These are phyloP conservation scores for Polytolypa hystricis DNA, from an alignment of 2,329 filamentous ascomycete species.

Conservation along the genomic window DNA sequence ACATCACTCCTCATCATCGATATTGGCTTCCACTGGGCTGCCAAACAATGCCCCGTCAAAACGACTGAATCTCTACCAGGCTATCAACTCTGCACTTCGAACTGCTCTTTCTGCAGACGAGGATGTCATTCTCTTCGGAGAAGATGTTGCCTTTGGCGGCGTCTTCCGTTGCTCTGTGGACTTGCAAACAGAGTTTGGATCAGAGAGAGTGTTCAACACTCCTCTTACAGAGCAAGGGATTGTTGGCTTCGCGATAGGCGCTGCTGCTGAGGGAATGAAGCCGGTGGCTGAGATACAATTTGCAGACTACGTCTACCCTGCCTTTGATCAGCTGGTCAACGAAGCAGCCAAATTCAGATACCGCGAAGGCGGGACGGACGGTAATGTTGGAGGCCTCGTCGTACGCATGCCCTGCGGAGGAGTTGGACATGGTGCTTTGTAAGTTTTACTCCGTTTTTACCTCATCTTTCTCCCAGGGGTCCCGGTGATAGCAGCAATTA, in stretches of 20 bases:
- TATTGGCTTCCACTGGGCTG: constrained; percentile 62
- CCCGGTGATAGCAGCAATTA: neutral
- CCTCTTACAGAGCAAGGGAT: constrained; percentile 91
- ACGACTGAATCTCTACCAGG: constrained; percentile 86
- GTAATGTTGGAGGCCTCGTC: constrained; percentile 65
- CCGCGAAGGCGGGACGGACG: constrained; percentile 54
- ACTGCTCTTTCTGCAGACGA: constrained; percentile 75
- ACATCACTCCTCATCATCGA: constrained; percentile 63
- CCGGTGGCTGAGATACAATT: constrained; percentile 94
- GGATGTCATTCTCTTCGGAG: constrained; percentile 81
- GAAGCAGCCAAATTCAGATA: constrained; percentile 84
- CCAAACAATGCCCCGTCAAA: constrained; percentile 62
- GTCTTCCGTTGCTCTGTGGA: constrained; percentile 94
- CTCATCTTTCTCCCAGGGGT: neutral
- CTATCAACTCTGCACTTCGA: constrained; percentile 80
- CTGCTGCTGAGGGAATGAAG: constrained; percentile 81
- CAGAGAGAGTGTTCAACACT: constrained; percentile 89
- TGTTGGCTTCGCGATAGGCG: constrained; percentile 82
- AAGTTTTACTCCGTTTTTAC: constrained; percentile 16
- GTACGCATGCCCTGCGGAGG: constrained; percentile 84
- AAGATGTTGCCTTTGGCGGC: constrained; percentile 93
- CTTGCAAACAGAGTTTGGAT: constrained; percentile 74
- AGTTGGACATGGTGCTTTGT: constrained; percentile 77
- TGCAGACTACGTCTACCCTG: constrained; percentile 86
- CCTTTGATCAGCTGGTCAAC: constrained; percentile 89